Percentiles rank a stretch among this genome's conserved stretches.
Evolutionary conservation across 768 basidiomycete genomes (phyloP).

Genomic region (Chlorophyllum brunneum): DNA sequence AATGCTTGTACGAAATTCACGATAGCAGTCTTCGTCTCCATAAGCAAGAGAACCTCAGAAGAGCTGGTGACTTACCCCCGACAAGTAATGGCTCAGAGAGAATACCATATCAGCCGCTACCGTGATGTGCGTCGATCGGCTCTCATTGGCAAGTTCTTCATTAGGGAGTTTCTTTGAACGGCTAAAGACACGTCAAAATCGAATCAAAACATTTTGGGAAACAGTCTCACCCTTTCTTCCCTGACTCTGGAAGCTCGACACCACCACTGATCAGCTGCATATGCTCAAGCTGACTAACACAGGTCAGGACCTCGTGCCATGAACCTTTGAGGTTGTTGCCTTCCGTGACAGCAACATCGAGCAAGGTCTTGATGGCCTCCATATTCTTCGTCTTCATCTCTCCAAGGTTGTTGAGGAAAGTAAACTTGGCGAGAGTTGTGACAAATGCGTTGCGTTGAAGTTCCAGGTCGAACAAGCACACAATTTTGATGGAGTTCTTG

Average conservation of each 20-base stretch:
- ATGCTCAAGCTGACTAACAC: slow-evolving; percentile 96
- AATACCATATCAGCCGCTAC: slow-evolving; percentile 99
- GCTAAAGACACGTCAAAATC: slow-evolving; percentile 21
- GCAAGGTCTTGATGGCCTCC: slow-evolving; percentile 93
- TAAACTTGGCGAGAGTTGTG: slow-evolving; percentile 93
- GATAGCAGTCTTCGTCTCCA: slow-evolving; percentile 72
- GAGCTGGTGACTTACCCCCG: slow-evolving; percentile 65
- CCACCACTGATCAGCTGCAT: slow-evolving; percentile 97
- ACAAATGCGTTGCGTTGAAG: slow-evolving; percentile 98
- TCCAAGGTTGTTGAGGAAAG: slow-evolving; percentile 94
- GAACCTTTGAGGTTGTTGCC: slow-evolving; percentile 94
- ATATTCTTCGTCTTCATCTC: slow-evolving; percentile 99
- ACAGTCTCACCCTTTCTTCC: slow-evolving; percentile 70
- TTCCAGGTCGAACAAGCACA: slow-evolving; percentile 96
- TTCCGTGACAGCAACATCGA: slow-evolving; percentile 95
- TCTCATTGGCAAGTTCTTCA: slow-evolving; percentile 95
- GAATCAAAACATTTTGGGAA: slow-evolving; percentile 1
- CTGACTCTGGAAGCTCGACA: slow-evolving; percentile 75
- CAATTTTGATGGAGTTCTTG: slow-evolving; percentile 94
- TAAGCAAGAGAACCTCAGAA: slow-evolving; percentile 4
- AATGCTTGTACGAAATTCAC: slow-evolving; percentile 96
- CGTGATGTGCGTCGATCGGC: slow-evolving; percentile 95
- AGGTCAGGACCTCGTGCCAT: slow-evolving; percentile 95
- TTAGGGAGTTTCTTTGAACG: slow-evolving; percentile 65
- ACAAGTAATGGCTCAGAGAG: slow-evolving; percentile 89